A percentile compares a stretch with the other conserved stretches of the same genome.
phyloP scores from a whole-genome alignment of 345 rosid species.

The Diplotaxis tenuifolia region DNA sequence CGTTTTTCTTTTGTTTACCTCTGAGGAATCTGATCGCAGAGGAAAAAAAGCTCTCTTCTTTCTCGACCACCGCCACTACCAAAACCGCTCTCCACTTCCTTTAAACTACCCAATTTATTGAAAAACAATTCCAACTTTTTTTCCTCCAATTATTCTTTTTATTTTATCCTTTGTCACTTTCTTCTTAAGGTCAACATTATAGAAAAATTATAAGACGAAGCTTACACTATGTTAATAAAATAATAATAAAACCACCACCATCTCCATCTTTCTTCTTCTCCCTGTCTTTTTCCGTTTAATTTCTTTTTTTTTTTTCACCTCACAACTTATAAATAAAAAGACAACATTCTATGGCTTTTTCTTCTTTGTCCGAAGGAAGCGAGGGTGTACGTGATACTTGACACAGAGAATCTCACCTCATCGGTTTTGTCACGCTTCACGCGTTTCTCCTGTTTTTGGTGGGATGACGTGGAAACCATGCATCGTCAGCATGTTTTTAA shows the following conservation, averaged over 20 bases:
- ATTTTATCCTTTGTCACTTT: conserved; percentile 22
- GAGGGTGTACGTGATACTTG: conserved; percentile 20
- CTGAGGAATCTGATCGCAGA: conserved; percentile 22
- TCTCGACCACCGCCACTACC: conserved; percentile 40
- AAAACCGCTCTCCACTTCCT: conserved; percentile 32
- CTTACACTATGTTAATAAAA: conserved; percentile 9
- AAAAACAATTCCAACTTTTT: conserved; percentile 24
- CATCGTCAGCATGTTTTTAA: conserved; percentile 44
- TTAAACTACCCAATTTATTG: conserved; percentile 31
- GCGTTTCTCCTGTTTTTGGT: conserved; percentile 46
- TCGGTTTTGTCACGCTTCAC: conserved; percentile 49
- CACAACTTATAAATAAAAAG: conserved; percentile 4
- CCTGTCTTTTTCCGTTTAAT: conserved; percentile 13
- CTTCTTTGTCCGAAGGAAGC: neutral
- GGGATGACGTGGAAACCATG: conserved; percentile 57
- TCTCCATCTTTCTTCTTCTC: conserved; percentile 14
- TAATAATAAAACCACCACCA: conserved; percentile 27
- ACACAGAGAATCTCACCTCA: conserved; percentile 16
- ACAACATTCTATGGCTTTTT: conserved; percentile 17
- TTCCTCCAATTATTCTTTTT: neutral
- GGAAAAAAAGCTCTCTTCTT: conserved; percentile 22
- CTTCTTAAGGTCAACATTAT: conserved; percentile 35
- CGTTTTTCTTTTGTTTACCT: conserved; percentile 24
- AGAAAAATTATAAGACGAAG: conserved; percentile 20
- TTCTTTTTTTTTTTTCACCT: neutral